Conservation (phyloP, 169 alveolate species). For the Eimeria mitis region DNA sequence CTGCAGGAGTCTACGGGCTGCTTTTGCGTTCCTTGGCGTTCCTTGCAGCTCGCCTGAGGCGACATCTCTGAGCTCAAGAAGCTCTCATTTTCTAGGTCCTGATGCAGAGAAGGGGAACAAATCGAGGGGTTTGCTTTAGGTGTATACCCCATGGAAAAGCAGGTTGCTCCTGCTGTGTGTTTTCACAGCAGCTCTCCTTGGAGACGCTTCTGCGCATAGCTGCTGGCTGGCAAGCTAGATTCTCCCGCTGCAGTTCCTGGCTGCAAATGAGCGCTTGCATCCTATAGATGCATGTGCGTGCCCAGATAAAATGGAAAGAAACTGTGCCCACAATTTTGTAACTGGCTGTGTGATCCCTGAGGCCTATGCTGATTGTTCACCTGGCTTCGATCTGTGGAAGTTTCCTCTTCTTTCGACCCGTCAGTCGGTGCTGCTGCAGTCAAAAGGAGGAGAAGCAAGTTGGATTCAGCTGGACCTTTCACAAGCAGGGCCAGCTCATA, state of each 20-base stretch:
- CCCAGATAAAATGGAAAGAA: background rate
- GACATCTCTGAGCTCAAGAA: background rate
- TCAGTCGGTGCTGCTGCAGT: constrained; percentile 1
- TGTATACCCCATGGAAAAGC: background rate
- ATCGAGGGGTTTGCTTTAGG: background rate
- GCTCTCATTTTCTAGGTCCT: background rate
- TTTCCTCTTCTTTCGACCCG: background rate
- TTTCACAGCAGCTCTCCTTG: background rate
- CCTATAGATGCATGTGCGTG: background rate
- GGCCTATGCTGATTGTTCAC: background rate
- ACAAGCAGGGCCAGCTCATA: background rate
- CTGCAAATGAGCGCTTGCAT: background rate
- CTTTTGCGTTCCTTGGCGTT: background rate
- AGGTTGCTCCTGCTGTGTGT: background rate
- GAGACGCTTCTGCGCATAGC: background rate
- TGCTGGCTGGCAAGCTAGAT: background rate
- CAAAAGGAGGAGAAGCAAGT: background rate
- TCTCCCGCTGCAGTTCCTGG: background rate
- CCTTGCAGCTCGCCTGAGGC: background rate
- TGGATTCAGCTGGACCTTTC: background rate
- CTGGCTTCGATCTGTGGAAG: background rate
- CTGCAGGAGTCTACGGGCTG: constrained; percentile 8
- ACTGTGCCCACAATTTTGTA: background rate
- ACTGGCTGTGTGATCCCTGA: background rate
- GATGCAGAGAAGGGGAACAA: background rate